Conservation (phyloP, 169 alveolate genomes). For the Perkinsus olseni region DNA sequence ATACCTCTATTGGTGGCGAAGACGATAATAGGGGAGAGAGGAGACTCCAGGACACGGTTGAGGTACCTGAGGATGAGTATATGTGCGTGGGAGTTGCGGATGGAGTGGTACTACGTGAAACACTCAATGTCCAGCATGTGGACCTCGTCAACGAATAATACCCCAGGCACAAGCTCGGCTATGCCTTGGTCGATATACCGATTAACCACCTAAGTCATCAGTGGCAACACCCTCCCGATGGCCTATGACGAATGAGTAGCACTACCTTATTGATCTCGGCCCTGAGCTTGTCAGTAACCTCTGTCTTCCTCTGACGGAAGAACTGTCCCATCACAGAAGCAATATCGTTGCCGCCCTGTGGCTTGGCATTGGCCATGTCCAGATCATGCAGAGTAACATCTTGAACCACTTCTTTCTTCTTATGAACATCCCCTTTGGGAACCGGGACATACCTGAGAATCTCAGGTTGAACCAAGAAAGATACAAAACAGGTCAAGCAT, state of each 20-base stretch:
- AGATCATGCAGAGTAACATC: constrained; percentile 98
- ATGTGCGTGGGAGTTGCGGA: background rate
- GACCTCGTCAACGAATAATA: constrained; percentile 97
- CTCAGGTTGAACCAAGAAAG: background rate
- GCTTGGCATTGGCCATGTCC: constrained; percentile 98
- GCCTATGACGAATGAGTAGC: constrained; percentile 33
- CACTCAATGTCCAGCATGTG: constrained; percentile 99
- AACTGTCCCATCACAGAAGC: constrained; percentile 91
- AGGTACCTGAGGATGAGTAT: constrained; percentile 49
- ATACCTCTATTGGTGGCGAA: constrained; percentile 98
- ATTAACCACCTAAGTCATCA: constrained; percentile 49
- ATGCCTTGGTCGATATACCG: constrained; percentile 70
- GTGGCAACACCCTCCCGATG: too few species aligned
- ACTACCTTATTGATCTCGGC: constrained; percentile 96
- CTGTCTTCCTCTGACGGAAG: constrained; percentile 95
- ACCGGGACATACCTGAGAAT: constrained; percentile 81
- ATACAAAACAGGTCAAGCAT: background rate
- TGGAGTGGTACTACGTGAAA: constrained; percentile 60
- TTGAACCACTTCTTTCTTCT: constrained; percentile 96
- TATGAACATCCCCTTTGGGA: constrained; percentile 99
- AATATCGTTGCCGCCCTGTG: constrained; percentile 94
- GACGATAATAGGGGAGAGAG: constrained; percentile 95
- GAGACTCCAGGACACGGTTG: constrained; percentile 95
- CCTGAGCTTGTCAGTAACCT: constrained; percentile 97
- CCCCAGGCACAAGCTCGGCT: constrained; percentile 99